A percentile compares a stretch with the other conserved stretches of the same genome.
These are phyloP conservation scores for Vaccinium corymbosum DNA, from an alignment of 148 eudicot genomes.

Conservation along the genomic window DNA sequence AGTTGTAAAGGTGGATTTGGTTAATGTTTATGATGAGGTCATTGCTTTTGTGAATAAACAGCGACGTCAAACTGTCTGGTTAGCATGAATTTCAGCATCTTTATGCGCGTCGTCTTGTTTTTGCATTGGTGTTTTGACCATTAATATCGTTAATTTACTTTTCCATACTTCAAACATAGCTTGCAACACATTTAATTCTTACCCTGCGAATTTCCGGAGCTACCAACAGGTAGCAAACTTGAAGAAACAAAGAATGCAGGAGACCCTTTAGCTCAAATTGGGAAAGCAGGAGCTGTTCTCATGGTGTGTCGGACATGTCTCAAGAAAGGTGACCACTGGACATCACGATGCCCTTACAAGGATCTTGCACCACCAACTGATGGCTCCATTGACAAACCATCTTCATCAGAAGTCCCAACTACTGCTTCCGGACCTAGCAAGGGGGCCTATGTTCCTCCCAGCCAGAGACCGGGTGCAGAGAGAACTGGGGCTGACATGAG, in stretches of 20 bases:
- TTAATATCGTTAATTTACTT: background rate
- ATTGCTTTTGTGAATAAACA: background rate
- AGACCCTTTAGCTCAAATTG: slow-evolving; percentile 42
- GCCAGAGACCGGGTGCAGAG: slow-evolving; percentile 62
- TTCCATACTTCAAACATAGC: background rate
- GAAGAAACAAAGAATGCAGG: slow-evolving; percentile 55
- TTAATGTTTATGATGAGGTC: background rate
- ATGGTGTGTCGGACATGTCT: slow-evolving; percentile 86
- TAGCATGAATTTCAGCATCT: background rate
- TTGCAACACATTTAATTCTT: background rate
- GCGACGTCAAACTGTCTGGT: background rate
- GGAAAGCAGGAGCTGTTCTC: slow-evolving; percentile 62
- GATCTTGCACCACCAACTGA: slow-evolving; percentile 62
- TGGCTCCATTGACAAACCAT: slow-evolving; percentile 45
- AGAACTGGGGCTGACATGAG: slow-evolving; percentile 64
- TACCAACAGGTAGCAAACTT: slow-evolving; percentile 45
- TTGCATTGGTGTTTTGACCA: background rate
- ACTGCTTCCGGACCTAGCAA: slow-evolving; percentile 30
- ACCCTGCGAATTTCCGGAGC: background rate
- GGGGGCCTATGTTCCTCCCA: slow-evolving; percentile 73
- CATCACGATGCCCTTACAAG: slow-evolving; percentile 80
- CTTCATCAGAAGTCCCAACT: slow-evolving; percentile 30
- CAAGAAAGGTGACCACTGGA: slow-evolving; percentile 93
- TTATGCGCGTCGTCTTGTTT: background rate
- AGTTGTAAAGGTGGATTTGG: background rate